These are phyloP conservation scores for Adansonia grandidieri DNA, from an alignment of 441 rosid genomes.

Conservation along the genomic window DNA sequence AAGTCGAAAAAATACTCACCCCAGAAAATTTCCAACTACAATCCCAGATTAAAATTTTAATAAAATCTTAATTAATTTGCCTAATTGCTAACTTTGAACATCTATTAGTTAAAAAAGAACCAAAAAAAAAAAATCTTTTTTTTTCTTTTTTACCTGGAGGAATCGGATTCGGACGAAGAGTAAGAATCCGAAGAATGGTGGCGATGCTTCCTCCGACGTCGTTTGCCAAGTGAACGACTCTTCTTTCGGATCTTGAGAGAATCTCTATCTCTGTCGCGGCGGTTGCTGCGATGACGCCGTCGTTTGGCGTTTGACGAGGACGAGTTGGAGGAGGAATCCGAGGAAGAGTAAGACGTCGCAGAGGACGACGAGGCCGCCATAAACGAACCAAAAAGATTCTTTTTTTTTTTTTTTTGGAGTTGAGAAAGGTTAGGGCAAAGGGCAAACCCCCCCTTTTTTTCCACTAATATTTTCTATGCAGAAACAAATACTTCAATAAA, in stretches of 20 bases:
- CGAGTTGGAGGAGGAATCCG: constrained; percentile 55
- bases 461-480: no score
- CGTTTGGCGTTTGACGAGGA: constrained; percentile 53
- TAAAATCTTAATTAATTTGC: not conserved
- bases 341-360: constrained; percentile 44
- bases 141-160: constrained; percentile 52
- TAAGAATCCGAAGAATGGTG: constrained; percentile 52
- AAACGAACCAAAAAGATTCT: not conserved
- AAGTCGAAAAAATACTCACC: not conserved
- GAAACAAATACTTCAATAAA: not conserved
- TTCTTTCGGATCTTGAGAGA: constrained; percentile 71
- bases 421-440: not conserved
- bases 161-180: constrained; percentile 41
- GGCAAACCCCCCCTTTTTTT: not conserved
- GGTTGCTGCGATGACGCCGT: constrained; percentile 50
- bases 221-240: constrained; percentile 54
- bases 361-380: constrained; percentile 85
- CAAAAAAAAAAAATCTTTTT: not conserved
- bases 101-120: not conserved
- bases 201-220: constrained; percentile 59
- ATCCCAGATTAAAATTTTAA: not conserved
- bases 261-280: constrained; percentile 49
- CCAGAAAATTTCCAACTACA: not conserved
- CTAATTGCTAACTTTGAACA: not conserved
- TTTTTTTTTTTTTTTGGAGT: not conserved